Conservation (phyloP, 2,329 filamentous ascomycete species). For the Biscogniauxia mediterranea region DNA sequence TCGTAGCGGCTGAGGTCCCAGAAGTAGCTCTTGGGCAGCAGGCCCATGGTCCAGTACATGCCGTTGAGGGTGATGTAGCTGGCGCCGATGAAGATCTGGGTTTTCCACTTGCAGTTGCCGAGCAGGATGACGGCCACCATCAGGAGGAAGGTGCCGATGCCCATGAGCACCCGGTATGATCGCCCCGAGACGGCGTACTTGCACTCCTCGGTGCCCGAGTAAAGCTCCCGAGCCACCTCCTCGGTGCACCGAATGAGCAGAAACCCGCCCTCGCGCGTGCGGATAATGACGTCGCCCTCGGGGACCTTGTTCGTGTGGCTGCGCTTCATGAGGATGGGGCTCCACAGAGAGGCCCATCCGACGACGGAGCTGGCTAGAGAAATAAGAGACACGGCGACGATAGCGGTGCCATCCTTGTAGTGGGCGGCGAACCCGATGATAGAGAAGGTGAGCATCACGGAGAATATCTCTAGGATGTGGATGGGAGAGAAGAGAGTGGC, state of each 20-base stretch:
- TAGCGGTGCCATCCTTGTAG: slow-evolving; percentile 49
- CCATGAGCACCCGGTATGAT: slow-evolving; percentile 54
- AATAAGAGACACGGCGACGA: slow-evolving; percentile 50
- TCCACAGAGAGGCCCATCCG: slow-evolving; percentile 58
- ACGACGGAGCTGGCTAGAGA: slow-evolving; percentile 52
- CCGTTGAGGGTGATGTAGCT: slow-evolving; percentile 60
- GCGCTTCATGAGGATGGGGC: slow-evolving; percentile 52
- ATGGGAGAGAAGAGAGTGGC: slow-evolving; percentile 50
- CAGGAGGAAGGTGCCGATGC: slow-evolving; percentile 55
- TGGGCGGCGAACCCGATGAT: slow-evolving; percentile 44
- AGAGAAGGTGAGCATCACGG: slow-evolving; percentile 47
- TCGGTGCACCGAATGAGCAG: slow-evolving; percentile 57
- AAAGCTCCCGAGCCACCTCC: slow-evolving; percentile 61
- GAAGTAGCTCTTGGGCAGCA: slow-evolving; percentile 48
- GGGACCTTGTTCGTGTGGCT: slow-evolving; percentile 49
- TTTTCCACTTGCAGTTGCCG: slow-evolving; percentile 60
- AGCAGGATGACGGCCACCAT: slow-evolving; percentile 62
- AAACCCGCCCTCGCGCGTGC: slow-evolving; percentile 59
- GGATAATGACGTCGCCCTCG: slow-evolving; percentile 58
- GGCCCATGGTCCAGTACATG: slow-evolving; percentile 55
- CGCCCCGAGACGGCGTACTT: slow-evolving; percentile 48
- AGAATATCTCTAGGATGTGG: slow-evolving; percentile 52
- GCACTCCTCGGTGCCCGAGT: slow-evolving; percentile 60
- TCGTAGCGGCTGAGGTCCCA: slow-evolving; percentile 59
- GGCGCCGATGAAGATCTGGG: slow-evolving; percentile 57